These are phyloP conservation scores for Ceratocystis papillata DNA, from an alignment of 2,329 filamentous ascomycete species.

Conservation along the genomic window DNA sequence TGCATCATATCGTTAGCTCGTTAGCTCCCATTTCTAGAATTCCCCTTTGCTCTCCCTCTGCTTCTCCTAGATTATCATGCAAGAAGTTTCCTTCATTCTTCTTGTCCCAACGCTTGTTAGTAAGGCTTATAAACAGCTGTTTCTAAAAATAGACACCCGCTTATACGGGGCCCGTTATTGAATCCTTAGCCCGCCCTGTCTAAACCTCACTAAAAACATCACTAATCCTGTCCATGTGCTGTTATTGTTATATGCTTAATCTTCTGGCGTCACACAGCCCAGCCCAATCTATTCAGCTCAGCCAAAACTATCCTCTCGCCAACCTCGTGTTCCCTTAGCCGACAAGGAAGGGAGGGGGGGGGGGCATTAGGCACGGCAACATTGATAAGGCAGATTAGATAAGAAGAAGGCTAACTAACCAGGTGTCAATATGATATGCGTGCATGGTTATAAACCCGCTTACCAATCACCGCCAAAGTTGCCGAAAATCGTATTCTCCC, in stretches of 20 bases:
- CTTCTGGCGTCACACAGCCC: too few species aligned
- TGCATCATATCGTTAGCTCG: constrained; percentile 11
- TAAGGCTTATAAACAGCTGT: neutral
- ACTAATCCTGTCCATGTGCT: too few species aligned
- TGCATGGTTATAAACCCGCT: too few species aligned
- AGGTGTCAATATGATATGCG: too few species aligned
- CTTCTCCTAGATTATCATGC: neutral
- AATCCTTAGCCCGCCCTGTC: neutral
- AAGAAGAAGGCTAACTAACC: neutral
- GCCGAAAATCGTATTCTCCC: too few species aligned
- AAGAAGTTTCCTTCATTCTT: neutral
- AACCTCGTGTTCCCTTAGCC: neutral
- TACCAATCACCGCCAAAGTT: too few species aligned
- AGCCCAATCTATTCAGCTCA: too few species aligned
- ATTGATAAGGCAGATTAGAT: constrained; percentile 10
- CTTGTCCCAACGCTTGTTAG: neutral
- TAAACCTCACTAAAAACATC: too few species aligned
- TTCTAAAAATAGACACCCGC: constrained; percentile 14
- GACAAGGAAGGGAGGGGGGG: neutral
- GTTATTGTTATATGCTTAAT: too few species aligned
- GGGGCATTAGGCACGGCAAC: neutral
- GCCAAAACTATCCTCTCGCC: neutral
- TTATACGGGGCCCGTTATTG: neutral
- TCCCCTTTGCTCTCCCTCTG: constrained; percentile 27
- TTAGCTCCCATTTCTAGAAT: constrained; percentile 26